Conservation (phyloP, 139 green algal genomes). For the Micractinium sp. region DNA sequence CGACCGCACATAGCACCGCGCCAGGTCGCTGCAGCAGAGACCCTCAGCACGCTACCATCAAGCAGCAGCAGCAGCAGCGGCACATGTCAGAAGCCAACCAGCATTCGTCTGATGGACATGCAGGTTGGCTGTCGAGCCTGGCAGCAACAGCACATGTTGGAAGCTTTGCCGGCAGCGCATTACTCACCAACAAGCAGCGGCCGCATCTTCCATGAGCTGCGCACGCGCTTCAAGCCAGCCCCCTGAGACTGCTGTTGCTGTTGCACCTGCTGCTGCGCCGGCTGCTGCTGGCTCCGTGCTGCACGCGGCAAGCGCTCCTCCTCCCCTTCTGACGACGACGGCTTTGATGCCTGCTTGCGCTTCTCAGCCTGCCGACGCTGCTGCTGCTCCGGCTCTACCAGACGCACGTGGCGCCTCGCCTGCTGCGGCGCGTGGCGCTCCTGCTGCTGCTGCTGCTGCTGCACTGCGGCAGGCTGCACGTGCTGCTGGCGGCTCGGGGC, state of each 20-base stretch:
- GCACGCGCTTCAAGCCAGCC: slow-evolving; percentile 42
- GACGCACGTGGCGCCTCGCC: slow-evolving; percentile 1
- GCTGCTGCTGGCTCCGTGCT: background rate
- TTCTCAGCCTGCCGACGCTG: background rate
- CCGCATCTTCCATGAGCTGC: slow-evolving; percentile 44
- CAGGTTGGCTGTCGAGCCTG: too few species aligned
- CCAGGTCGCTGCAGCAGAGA: background rate
- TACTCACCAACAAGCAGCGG: slow-evolving; percentile 38
- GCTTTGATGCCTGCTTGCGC: slow-evolving; percentile 16
- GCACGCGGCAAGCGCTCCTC: slow-evolving; percentile 7
- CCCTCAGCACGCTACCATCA: background rate
- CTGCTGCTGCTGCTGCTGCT: slow-evolving; percentile 16
- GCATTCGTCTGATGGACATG: background rate
- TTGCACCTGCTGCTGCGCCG: background rate
- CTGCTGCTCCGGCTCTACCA: background rate
- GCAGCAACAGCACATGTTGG: background rate
- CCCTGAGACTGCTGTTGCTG: background rate
- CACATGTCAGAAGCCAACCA: background rate
- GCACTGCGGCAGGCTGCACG: background rate
- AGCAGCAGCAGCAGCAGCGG: background rate
- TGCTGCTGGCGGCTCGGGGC: background rate
- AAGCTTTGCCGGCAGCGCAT: background rate
- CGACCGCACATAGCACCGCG: too few species aligned
- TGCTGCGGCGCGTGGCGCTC: background rate
- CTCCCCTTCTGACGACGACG: background rate